Evolutionary conservation across 176 grass and related monocot species (phyloP).

Genomic region (Bromus sterilis): DNA sequence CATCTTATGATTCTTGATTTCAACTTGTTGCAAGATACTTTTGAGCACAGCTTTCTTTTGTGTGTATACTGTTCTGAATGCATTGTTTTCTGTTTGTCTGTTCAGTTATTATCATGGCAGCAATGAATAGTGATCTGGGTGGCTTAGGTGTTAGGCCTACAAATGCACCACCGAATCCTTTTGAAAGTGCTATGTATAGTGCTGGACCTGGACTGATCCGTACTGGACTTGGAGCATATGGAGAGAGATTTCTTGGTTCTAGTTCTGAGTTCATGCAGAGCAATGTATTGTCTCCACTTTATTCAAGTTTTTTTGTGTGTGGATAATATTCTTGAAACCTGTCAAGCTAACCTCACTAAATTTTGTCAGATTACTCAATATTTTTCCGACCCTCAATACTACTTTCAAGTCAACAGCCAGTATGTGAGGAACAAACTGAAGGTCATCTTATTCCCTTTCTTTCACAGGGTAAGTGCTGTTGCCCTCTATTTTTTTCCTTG

Average conservation of each 20-base stretch:
- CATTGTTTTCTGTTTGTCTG: not conserved
- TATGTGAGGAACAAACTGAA: slow-evolving; percentile 94
- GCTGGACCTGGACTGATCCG: slow-evolving; percentile 64
- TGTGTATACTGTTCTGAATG: not conserved
- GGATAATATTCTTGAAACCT: not conserved
- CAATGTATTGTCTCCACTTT: slow-evolving; percentile 44
- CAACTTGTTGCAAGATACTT: not conserved
- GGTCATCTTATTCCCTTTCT: slow-evolving; percentile 82
- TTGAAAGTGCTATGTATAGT: slow-evolving; percentile 71
- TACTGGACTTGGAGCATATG: slow-evolving; percentile 63
- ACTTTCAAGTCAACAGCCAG: slow-evolving; percentile 94
- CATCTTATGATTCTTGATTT: not conserved
- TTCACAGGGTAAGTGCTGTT: slow-evolving; percentile 57
- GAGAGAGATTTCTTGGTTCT: slow-evolving; percentile 63
- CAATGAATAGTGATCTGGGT: slow-evolving; percentile 42
- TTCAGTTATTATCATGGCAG: slow-evolving; percentile 24
- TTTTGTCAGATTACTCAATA: slow-evolving; percentile 59
- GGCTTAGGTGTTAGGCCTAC: slow-evolving; percentile 14
- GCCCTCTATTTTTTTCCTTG: not conserved
- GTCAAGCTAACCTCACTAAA: not conserved
- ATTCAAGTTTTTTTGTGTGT: not conserved
- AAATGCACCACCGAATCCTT: slow-evolving; percentile 55
- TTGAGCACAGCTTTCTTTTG: not conserved
- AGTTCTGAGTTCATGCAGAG: slow-evolving; percentile 90
- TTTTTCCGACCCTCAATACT: slow-evolving; percentile 79